phyloP scores from a whole-genome alignment of 2,329 filamentous ascomycete species.

The Aspergillus sp. region DNA sequence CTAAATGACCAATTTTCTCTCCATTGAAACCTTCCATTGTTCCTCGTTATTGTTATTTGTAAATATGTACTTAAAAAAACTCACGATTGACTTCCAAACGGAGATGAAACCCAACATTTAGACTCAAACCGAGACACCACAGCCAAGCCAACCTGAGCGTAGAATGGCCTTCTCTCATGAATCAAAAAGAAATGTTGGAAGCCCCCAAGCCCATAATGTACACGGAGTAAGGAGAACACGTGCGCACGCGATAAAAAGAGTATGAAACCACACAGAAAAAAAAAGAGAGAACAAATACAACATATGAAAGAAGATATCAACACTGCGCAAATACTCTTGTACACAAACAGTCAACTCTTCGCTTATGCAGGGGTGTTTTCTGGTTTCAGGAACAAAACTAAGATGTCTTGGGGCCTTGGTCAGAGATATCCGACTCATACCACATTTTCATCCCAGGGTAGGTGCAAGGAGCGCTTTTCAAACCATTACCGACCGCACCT shows the following conservation, averaged over 20 bases:
- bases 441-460: constrained; percentile 25
- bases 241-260: not conserved
- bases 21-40: not conserved
- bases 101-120: constrained; percentile 25
- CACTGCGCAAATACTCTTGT: not conserved
- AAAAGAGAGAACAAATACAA: not conserved
- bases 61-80: constrained; percentile 12
- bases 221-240: constrained; percentile 14
- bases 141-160: constrained; percentile 26
- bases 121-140: constrained; percentile 26
- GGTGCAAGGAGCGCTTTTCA: constrained; percentile 26
- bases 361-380: too few species aligned
- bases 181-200: constrained; percentile 18
- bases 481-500: constrained; percentile 15
- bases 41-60: not conserved
- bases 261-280: not conserved
- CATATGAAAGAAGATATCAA: constrained; percentile 6
- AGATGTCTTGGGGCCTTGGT: constrained; percentile 22
- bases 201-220: constrained; percentile 21
- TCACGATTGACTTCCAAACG: constrained; percentile 20
- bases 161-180: constrained; percentile 20
- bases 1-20: not conserved
- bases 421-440: constrained; percentile 20
- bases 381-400: constrained; percentile 1
- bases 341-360: constrained; percentile 5